phyloP scores from a whole-genome alignment of 2,329 filamentous ascomycete species.

The Arthrobotrys pseudoclavata region DNA sequence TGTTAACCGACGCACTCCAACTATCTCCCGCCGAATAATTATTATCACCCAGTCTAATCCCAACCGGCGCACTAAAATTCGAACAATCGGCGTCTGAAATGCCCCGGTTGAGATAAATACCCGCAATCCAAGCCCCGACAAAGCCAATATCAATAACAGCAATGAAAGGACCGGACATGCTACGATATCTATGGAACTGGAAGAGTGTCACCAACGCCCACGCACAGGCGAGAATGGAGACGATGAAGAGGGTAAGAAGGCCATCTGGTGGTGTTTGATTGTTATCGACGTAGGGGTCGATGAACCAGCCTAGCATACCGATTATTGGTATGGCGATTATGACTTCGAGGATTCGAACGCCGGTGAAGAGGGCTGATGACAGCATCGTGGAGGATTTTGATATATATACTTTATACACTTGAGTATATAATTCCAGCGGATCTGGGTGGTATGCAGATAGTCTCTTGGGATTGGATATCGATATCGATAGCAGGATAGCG shows the following conservation, averaged over 20 bases:
- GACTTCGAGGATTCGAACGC: constrained; percentile 46
- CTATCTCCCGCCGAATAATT: constrained; percentile 71
- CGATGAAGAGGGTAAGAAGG: constrained; percentile 78
- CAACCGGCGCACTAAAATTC: constrained; percentile 68
- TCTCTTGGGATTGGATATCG: constrained; percentile 3
- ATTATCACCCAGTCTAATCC: constrained; percentile 74
- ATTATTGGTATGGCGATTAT: constrained; percentile 71
- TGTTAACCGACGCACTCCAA: constrained; percentile 74
- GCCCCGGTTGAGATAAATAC: constrained; percentile 73
- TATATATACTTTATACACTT: neutral
- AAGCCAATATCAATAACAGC: constrained; percentile 73
- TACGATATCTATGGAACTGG: constrained; percentile 74
- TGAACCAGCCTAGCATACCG: constrained; percentile 78
- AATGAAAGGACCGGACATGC: constrained; percentile 74
- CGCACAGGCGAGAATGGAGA: constrained; percentile 74
- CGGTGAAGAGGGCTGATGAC: constrained; percentile 50
- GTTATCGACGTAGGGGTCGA: constrained; percentile 72
- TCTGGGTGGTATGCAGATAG: neutral
- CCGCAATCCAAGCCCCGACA: constrained; percentile 75
- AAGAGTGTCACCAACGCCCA: constrained; percentile 77
- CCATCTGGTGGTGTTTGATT: constrained; percentile 75
- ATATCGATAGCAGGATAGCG: constrained; percentile 21
- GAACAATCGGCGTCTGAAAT: constrained; percentile 78
- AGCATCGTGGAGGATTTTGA: constrained; percentile 35
- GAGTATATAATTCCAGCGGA: too few relatives aligned